Evolutionary conservation across 2,329 filamentous ascomycete species (phyloP).

Genomic region (Curvularia spicifera): DNA sequence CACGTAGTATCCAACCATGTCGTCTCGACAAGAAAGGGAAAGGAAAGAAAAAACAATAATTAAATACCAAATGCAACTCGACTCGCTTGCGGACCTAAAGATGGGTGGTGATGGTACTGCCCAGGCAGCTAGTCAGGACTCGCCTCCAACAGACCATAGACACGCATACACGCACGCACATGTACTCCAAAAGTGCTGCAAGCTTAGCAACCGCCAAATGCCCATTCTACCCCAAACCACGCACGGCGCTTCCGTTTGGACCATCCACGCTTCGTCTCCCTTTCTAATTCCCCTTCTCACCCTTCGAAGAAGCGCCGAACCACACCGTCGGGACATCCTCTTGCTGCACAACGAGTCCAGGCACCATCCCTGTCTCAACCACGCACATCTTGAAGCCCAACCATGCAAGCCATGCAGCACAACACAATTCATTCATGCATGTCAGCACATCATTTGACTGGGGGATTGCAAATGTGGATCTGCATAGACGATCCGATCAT

Average conservation of each 20-base stretch:
- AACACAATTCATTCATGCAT: slow-evolving; percentile 14
- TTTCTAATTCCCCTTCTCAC: neutral
- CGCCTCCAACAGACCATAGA: neutral
- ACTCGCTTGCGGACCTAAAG: neutral
- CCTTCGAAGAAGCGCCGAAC: slow-evolving; percentile 4
- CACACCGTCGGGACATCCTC: neutral
- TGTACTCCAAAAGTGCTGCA: neutral
- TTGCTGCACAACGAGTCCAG: neutral
- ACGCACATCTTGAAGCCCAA: slow-evolving; percentile 12
- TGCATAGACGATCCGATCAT: slow-evolving; percentile 7
- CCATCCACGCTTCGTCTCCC: neutral
- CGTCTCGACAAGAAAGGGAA: neutral
- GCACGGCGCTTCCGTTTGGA: slow-evolving; percentile 1
- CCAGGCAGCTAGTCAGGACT: neutral
- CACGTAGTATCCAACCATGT: slow-evolving; percentile 2
- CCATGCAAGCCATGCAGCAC: slow-evolving; percentile 19
- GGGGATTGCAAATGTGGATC: slow-evolving; percentile 1
- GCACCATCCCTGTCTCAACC: slow-evolving; percentile 3
- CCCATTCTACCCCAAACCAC: neutral
- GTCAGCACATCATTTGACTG: slow-evolving; percentile 8
- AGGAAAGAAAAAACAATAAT: neutral
- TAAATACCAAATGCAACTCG: neutral
- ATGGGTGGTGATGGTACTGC: neutral
- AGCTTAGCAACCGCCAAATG: neutral
- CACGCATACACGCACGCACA: no score